Evolutionary conservation across 208 protist species (phyloP), one percentile per base, ranked within the genome.

Genomic region (Leishmania mexicana): DNA sequence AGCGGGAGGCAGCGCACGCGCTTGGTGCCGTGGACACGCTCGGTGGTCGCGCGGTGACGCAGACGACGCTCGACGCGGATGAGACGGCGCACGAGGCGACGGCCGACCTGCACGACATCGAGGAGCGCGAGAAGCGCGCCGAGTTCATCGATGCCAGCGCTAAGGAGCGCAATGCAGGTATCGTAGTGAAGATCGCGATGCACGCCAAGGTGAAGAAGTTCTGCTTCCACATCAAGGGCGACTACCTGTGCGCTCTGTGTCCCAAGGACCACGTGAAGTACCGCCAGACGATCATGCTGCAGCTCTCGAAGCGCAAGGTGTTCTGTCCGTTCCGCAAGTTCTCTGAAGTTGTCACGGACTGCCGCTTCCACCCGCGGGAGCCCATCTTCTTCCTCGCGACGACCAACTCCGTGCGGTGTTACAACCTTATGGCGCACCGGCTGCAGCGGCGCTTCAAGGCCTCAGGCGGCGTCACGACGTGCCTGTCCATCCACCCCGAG

Each of bases 341-440:
- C 79, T 89, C 94, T 31, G 94, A 98, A 80, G 86, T 96, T 24
- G 94, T 98, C 79, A 97, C 93, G 45, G 95, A 98, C 93, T 98
- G 96, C 82, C 87, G 89, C 57, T 99, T 99, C 90, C 99, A 99
- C 87, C 99, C 99, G 42, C 97, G 92, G 31, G 98, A 99, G 93
- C 99, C 99, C n/a, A 83, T 99, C 85, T 99, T 99, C 88, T 99
- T 99, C 87, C 94, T 99, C 73, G 93, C 98, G 45, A 99, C 97
- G 38, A 96, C 93, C 42, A 97, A 97, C 78, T 93, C 94, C 35
- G 94, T 99, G 68, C 97, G 98, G 38, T 92, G 99, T 38, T 99
- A 99, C 92, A 99, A 99, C 90, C 95, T 99, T 15, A 80, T 97
- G 67, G 97, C 99, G 65, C 98, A 99, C 87, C 89, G 93, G 79